A percentile compares a stretch with the other conserved stretches of the same genome.
These are phyloP conservation scores for Amyloporia xantha DNA, from an alignment of 768 basidiomycete genomes.

Conservation along the genomic window DNA sequence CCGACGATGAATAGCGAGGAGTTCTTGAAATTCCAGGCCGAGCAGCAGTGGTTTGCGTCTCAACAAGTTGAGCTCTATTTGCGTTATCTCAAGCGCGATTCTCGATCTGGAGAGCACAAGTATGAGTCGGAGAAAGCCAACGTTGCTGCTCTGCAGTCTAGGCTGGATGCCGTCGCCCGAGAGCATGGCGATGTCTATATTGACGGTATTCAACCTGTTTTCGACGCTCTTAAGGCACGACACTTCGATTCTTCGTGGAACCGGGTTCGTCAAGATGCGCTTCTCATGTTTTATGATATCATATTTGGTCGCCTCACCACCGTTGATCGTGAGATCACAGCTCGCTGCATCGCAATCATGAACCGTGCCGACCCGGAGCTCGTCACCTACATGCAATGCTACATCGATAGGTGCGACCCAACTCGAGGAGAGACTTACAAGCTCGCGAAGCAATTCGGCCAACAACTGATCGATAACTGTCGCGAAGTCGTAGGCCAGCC, in stretches of 20 bases:
- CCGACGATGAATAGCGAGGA: conserved; percentile 96
- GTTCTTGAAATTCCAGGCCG: conserved; percentile 92
- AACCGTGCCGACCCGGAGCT: conserved; percentile 94
- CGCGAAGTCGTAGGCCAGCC: conserved; percentile 73
- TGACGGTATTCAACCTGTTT: conserved; percentile 90
- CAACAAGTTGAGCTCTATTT: conserved; percentile 96
- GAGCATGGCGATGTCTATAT: conserved; percentile 95
- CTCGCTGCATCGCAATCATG: conserved; percentile 94
- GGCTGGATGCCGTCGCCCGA: conserved; percentile 78
- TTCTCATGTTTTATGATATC: conserved; percentile 98
- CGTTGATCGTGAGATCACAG: conserved; percentile 93
- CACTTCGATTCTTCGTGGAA: conserved; percentile 99
- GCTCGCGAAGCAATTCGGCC: conserved; percentile 96
- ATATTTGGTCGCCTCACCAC: conserved; percentile 92
- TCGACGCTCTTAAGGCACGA: conserved; percentile 93
- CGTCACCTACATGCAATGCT: conserved; percentile 91
- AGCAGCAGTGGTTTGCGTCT: conserved; percentile 86
- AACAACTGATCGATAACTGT: conserved; percentile 92
- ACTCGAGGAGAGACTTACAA: conserved; percentile 85
- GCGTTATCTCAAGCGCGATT: conserved; percentile 92
- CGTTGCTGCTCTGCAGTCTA: conserved; percentile 65
- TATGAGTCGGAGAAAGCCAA: conserved; percentile 83
- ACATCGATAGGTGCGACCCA: conserved; percentile 79
- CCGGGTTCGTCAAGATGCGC: conserved; percentile 96
- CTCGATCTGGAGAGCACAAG: conserved; percentile 85